Evolutionary conservation across 2,329 filamentous ascomycete genomes (phyloP).

Genomic region (Alternaria postmessia): DNA sequence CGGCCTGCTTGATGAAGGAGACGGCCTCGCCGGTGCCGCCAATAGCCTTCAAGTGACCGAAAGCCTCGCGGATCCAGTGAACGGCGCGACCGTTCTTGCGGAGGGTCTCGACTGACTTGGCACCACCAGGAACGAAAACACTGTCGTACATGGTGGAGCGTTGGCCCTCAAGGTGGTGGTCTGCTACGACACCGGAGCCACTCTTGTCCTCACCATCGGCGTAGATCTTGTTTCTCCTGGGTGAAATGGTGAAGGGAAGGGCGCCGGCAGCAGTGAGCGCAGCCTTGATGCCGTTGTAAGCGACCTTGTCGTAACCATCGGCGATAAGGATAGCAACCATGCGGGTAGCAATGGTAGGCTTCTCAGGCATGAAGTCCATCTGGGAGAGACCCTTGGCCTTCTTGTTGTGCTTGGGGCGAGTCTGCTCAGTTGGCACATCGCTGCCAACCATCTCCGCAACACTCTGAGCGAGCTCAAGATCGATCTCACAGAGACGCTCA

Average conservation of each 20-base stretch:
- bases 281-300: conserved; percentile 71
- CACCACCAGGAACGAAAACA: conserved; percentile 77
- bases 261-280: conserved; percentile 70
- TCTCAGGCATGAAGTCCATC: conserved; percentile 68
- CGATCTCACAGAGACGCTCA: conserved; percentile 74
- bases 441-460: conserved; percentile 77
- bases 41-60: conserved; percentile 82
- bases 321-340: conserved; percentile 78
- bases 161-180: conserved; percentile 82
- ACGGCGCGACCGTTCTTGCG: conserved; percentile 74
- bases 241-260: conserved; percentile 75
- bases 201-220: conserved; percentile 66
- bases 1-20: conserved; percentile 64
- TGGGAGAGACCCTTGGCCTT: conserved; percentile 74
- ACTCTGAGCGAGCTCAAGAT: conserved; percentile 71
- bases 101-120: conserved; percentile 68
- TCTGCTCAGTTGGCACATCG: conserved; percentile 62
- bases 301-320: conserved; percentile 75
- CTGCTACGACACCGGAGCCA: conserved; percentile 65
- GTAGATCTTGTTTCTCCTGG: conserved; percentile 71
- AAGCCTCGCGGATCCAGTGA: conserved; percentile 81
- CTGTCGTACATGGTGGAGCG: conserved; percentile 84
- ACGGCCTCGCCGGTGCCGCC: conserved; percentile 78
- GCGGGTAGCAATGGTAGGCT: conserved; percentile 73
- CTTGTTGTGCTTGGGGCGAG: conserved; percentile 69